A percentile compares a stretch with the other conserved stretches of the same genome.
These are phyloP conservation scores for Euphorbia pulcherrima DNA, from an alignment of 345 rosid species.

Conservation along the genomic window DNA sequence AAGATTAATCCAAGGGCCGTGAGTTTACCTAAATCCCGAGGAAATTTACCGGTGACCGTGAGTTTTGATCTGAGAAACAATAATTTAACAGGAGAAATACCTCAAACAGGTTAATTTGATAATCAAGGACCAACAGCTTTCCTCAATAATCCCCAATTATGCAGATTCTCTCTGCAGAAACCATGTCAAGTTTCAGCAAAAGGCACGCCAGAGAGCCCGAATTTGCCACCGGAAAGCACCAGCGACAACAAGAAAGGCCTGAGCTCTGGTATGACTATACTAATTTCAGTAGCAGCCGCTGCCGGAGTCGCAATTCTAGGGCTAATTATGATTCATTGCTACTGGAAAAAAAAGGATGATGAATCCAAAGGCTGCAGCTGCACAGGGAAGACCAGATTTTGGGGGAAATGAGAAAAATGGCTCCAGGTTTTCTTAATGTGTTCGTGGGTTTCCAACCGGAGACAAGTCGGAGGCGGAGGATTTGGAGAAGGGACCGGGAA, in stretches of 20 bases:
- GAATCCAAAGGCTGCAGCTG: constrained; percentile 75
- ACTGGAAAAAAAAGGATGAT: constrained; percentile 87
- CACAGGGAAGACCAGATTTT: constrained; percentile 55
- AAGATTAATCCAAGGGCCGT: no score
- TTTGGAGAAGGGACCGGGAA: constrained; percentile 38
- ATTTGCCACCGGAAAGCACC: constrained; percentile 30
- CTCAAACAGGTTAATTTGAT: constrained; percentile 81
- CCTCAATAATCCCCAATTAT: constrained; percentile 65
- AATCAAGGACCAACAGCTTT: constrained; percentile 98
- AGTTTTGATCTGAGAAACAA: constrained; percentile 80
- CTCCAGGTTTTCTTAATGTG: constrained; percentile 35
- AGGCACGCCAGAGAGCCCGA: constrained; percentile 31
- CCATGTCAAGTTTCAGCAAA: constrained; percentile 42
- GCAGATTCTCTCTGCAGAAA: constrained; percentile 92
- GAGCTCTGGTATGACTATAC: constrained; percentile 59
- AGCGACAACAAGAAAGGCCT: constrained; percentile 37
- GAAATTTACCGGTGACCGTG: constrained; percentile 73
- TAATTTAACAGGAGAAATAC: constrained; percentile 79
- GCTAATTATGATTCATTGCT: constrained; percentile 56
- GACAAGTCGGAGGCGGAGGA: constrained; percentile 78
- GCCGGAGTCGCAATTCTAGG: constrained; percentile 80
- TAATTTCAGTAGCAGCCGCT: constrained; percentile 77
- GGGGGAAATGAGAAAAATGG: constrained; percentile 41
- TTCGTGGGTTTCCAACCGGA: constrained; percentile 27
- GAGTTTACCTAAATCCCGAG: constrained; percentile 65